These are phyloP conservation scores for Apiospora aurea DNA, from an alignment of 2,329 filamentous ascomycete species.

Conservation along the genomic window DNA sequence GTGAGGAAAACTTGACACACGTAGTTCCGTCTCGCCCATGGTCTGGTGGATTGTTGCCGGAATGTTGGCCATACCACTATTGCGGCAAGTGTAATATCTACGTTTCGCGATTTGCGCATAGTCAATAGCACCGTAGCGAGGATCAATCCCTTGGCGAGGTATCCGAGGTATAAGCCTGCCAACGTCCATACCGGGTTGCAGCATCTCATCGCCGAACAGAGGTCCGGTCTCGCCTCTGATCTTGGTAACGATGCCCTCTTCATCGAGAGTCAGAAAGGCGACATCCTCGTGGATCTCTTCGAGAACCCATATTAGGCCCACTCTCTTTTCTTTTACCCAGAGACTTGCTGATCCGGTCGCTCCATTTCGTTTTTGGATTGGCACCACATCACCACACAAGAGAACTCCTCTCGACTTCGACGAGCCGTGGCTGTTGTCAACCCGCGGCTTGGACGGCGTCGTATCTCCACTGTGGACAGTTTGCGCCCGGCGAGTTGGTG, in stretches of 20 bases:
- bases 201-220: constrained; percentile 81
- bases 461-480: constrained; percentile 66
- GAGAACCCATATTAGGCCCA: constrained; percentile 94
- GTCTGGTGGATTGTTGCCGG: constrained; percentile 83
- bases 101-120: constrained; percentile 76
- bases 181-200: constrained; percentile 75
- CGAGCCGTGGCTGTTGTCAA: constrained; percentile 67
- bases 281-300: constrained; percentile 98
- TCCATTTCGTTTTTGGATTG: constrained; percentile 95
- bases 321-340: constrained; percentile 97
- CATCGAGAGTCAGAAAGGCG: constrained; percentile 77
- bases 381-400: constrained; percentile 96
- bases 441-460: constrained; percentile 61
- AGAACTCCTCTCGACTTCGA: constrained; percentile 87
- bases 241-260: constrained; percentile 75
- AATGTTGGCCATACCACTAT: constrained; percentile 78
- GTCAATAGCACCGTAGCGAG: constrained; percentile 76
- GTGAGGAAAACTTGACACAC: constrained; percentile 93
- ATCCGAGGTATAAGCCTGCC: constrained; percentile 82
- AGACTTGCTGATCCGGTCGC: constrained; percentile 90
- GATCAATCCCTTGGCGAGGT: constrained; percentile 76
- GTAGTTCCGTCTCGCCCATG: constrained; percentile 72
- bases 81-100: constrained; percentile 85
- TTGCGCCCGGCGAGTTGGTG: constrained; percentile 66
- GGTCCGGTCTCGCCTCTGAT: constrained; percentile 78